Base-by-base conservation (phyloP, 805 yeast genomes). In the Schwanniomyces sp. region DNA sequence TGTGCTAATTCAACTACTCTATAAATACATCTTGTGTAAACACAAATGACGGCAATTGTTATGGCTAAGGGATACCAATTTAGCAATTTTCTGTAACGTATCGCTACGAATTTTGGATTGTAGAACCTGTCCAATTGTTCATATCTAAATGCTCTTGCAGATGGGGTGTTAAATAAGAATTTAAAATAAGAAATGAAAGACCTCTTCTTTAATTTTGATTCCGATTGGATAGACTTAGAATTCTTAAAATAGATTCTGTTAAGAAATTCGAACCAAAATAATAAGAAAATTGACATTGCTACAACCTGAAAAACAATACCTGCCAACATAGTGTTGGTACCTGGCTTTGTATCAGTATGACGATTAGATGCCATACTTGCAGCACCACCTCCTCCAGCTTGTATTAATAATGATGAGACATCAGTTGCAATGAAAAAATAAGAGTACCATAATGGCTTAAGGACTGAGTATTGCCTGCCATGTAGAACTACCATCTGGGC, bases 391-490 rank as follows among this genome's bases (percentile, higher is more conserved):
- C 74, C 76, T 18, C 60, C 62, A 5, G 73, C 75, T 52, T 72
- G 78, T 28, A 72, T 56, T 17, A 71, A 27, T 16, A 72, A 57
- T 1, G 75, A 68, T 3, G 70, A 29, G 6, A 71, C 67, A 49
- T 72, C 78, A 21, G 60, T 48, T 5, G 68, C 59, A 44, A 72
- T 69, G 50, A 72, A 72, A 24, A 72, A 60, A 56, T 72, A 72
- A 1, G 76, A 65, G 49, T 72, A 72, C 75, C 75, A 70, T 64
- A 72, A 61, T 4, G 78, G 78, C 48, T 65, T 67, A 49, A 71
- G 58, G 2, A 67, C 54, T 17, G 75, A 67, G 51, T 63, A 72
- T 32, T 62, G 58, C 40, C 72, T 51, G 7, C 76, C 76, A 44
- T 69, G 69, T 16, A 68, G 56, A 11, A 67, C 70, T 41, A 71